These are phyloP conservation scores for Candida quercuum DNA, from an alignment of 805 yeast species.

Conservation along the genomic window DNA sequence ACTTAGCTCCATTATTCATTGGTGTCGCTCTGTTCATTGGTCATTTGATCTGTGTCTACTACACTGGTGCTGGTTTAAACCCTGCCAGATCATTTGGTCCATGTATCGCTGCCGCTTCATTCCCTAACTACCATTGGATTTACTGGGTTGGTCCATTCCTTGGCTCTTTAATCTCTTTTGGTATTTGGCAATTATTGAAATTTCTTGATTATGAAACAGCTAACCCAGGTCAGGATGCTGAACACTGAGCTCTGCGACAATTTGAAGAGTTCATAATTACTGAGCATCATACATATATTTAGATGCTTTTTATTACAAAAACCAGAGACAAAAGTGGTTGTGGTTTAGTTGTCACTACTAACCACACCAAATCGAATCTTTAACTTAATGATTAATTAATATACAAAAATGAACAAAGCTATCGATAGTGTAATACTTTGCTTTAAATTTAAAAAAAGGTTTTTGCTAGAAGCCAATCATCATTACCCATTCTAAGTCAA, in stretches of 20 bases:
- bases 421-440: too few species aligned
- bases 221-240: slow-evolving; percentile 67
- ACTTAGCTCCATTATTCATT: slow-evolving; percentile 76
- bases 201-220: slow-evolving; percentile 61
- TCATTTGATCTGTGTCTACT: slow-evolving; percentile 74
- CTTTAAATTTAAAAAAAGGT: too few species aligned
- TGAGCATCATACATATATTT: background rate
- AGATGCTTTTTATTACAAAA: too few species aligned
- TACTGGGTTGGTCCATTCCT: slow-evolving; percentile 87
- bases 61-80: slow-evolving; percentile 88
- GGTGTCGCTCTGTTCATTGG: slow-evolving; percentile 80
- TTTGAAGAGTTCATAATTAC: background rate
- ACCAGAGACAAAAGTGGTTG: too few species aligned
- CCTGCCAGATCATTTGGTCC: slow-evolving; percentile 92
- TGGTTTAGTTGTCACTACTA: too few species aligned
- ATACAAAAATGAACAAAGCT: too few species aligned
- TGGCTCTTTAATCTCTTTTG: slow-evolving; percentile 63
- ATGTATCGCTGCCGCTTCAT: slow-evolving; percentile 59
- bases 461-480: too few species aligned
- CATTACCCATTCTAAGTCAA: too few species aligned
- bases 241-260: slow-evolving; percentile 18
- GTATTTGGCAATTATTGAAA: slow-evolving; percentile 63
- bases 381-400: too few species aligned
- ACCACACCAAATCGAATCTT: too few species aligned
- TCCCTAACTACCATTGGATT: slow-evolving; percentile 86